A percentile compares a stretch with the other conserved stretches of the same genome.
These are phyloP conservation scores for Hypoxylon crocopeplum DNA, from an alignment of 495 filamentous ascomycete species.

Conservation along the genomic window DNA sequence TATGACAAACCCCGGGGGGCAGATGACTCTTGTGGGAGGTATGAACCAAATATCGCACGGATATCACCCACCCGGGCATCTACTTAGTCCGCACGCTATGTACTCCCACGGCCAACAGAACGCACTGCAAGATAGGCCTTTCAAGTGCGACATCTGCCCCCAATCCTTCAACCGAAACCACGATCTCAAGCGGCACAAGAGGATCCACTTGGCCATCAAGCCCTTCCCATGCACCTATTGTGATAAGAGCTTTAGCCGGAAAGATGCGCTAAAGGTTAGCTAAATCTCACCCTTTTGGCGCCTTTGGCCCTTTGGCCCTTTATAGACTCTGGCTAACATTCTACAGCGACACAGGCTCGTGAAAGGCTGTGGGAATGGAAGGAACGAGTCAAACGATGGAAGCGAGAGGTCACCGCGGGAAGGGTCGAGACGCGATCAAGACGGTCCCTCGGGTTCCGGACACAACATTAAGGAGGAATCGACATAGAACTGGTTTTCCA, in stretches of 20 bases:
- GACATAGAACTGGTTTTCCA: not conserved
- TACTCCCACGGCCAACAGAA: constrained; percentile 59
- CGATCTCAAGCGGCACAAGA: constrained; percentile 93
- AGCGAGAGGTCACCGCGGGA: constrained; percentile 20
- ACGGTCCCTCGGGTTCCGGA: constrained; percentile 3
- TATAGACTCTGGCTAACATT: constrained; percentile 7
- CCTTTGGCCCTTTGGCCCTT: not conserved
- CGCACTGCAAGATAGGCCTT: constrained; percentile 75
- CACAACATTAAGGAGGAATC: constrained; percentile 31
- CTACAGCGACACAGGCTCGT: constrained; percentile 87
- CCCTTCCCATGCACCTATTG: constrained; percentile 91
- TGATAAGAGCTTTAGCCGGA: constrained; percentile 96
- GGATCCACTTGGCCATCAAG: constrained; percentile 94
- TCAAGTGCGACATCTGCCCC: constrained; percentile 91
- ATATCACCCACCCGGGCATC: constrained; percentile 60
- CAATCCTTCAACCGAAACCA: constrained; percentile 97
- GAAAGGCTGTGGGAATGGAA: constrained; percentile 83
- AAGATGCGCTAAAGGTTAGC: constrained; percentile 93
- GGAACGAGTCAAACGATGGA: constrained; percentile 32
- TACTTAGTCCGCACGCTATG: constrained; percentile 62
- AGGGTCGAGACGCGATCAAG: constrained; percentile 23
- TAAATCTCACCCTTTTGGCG: not conserved
- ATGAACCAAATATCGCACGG: constrained; percentile 54
- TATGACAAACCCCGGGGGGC: constrained; percentile 75
- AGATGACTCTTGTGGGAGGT: constrained; percentile 71